phyloP scores from a whole-genome alignment of 495 filamentous ascomycete genomes.

The Chaetomidium leptoderma region DNA sequence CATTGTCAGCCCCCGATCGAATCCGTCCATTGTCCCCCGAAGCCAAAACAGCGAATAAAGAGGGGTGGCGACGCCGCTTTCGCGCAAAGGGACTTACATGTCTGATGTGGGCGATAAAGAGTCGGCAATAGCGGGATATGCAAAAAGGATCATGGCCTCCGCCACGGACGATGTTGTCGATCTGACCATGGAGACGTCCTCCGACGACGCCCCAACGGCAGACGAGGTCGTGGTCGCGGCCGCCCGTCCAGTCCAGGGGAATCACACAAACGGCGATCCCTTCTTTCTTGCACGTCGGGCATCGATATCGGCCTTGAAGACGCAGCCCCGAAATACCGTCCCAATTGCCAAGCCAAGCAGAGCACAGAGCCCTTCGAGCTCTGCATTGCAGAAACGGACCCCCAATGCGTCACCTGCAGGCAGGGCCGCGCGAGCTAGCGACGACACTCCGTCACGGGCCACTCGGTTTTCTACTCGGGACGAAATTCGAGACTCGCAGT shows the following conservation, averaged over 20 bases:
- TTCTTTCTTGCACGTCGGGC: background rate
- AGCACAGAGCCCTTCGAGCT: background rate
- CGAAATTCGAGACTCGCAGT: constrained; percentile 18
- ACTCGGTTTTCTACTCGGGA: background rate
- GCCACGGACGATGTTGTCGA: constrained; percentile 2
- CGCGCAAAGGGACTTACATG: background rate
- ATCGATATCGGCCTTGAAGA: background rate
- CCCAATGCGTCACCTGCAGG: constrained; percentile 4
- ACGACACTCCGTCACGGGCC: background rate
- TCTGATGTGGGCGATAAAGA: background rate
- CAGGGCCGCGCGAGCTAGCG: background rate
- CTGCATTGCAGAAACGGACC: background rate
- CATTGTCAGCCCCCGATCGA: background rate
- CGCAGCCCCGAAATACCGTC: background rate
- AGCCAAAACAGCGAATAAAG: background rate
- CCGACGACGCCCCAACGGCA: background rate
- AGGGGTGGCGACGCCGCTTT: background rate
- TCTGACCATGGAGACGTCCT: constrained; percentile 15
- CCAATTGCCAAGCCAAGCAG: background rate
- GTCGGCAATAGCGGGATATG: background rate
- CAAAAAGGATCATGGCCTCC: background rate
- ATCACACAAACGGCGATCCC: background rate
- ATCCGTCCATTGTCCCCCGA: background rate
- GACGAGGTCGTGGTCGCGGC: constrained; percentile 14
- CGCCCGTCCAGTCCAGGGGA: background rate